Percentiles rank a stretch among this genome's conserved stretches.
Evolutionary conservation across 306 rosid species (phyloP).

Genomic region (Cicer bijugum): DNA sequence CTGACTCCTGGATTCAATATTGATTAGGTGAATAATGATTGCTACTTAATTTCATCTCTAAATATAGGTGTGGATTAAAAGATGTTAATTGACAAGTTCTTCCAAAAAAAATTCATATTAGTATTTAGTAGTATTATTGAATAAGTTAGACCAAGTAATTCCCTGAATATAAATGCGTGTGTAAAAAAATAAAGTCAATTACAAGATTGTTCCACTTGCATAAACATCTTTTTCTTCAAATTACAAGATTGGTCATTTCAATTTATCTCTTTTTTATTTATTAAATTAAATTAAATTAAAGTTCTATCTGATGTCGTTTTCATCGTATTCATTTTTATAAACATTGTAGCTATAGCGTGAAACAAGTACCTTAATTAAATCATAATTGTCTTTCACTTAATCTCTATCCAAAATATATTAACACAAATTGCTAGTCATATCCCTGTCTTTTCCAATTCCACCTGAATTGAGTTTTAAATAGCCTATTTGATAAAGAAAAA

Average conservation of each 20-base stretch:
- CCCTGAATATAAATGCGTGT: too few relatives aligned
- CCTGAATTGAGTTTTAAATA: too few relatives aligned
- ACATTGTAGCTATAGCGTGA: neutral
- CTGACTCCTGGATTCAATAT: too few relatives aligned
- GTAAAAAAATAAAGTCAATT: neutral
- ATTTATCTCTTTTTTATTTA: neutral
- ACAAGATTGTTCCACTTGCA: constrained; percentile 1
- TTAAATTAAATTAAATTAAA: neutral
- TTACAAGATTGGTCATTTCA: neutral
- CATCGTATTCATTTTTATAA: neutral
- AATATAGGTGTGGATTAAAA: too few relatives aligned
- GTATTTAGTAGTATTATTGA: too few relatives aligned
- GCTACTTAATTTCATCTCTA: too few relatives aligned
- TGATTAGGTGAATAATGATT: too few relatives aligned
- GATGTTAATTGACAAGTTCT: too few relatives aligned
- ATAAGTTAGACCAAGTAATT: too few relatives aligned
- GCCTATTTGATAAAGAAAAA: too few relatives aligned
- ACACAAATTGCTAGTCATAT: neutral
- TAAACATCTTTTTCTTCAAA: neutral
- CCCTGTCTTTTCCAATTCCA: too few relatives aligned
- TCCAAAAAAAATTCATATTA: too few relatives aligned
- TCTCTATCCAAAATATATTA: neutral
- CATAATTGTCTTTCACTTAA: neutral
- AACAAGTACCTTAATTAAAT: neutral
- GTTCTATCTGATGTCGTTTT: neutral